phyloP scores from a whole-genome alignment of 306 rosid species.

The Cucurbita moschata region DNA sequence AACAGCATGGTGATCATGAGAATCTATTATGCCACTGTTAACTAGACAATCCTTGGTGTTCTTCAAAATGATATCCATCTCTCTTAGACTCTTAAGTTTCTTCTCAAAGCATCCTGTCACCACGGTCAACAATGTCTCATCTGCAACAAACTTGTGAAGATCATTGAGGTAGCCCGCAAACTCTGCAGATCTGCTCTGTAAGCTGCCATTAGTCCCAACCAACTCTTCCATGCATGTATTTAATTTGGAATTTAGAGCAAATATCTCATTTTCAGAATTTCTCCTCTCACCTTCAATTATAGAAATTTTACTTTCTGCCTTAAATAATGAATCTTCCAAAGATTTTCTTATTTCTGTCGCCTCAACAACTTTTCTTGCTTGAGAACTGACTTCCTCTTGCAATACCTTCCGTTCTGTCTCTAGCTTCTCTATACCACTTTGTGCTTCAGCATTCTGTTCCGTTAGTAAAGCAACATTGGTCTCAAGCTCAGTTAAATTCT shows the following conservation, averaged over 20 bases:
- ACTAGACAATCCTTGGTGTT: constrained; percentile 31
- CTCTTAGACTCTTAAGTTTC: constrained; percentile 43
- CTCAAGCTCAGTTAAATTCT: constrained; percentile 39
- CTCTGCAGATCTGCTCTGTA: constrained; percentile 44
- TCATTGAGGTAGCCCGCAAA: constrained; percentile 40
- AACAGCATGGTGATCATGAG: constrained; percentile 21
- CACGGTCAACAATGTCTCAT: constrained; percentile 31
- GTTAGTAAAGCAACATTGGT: constrained; percentile 29
- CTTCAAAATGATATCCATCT: constrained; percentile 40
- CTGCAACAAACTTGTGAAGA: constrained; percentile 60
- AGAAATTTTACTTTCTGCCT: constrained; percentile 53
- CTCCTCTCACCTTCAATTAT: constrained; percentile 39
- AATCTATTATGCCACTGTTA: constrained; percentile 26
- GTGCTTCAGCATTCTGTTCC: constrained; percentile 49
- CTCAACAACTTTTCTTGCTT: constrained; percentile 38
- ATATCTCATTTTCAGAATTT: constrained; percentile 55
- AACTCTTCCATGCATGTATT: constrained; percentile 55
- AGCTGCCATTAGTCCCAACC: constrained; percentile 45
- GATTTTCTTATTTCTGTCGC: constrained; percentile 34
- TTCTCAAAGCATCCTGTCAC: constrained; percentile 45
- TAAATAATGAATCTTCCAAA: constrained; percentile 49
- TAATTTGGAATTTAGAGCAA: constrained; percentile 49
- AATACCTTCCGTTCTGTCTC: constrained; percentile 58
- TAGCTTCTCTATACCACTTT: constrained; percentile 33
- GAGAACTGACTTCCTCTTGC: constrained; percentile 47